Evolutionary conservation across 192 early-diverging fungal species (phyloP).

Genomic region (Entophlyctis helioformis): DNA sequence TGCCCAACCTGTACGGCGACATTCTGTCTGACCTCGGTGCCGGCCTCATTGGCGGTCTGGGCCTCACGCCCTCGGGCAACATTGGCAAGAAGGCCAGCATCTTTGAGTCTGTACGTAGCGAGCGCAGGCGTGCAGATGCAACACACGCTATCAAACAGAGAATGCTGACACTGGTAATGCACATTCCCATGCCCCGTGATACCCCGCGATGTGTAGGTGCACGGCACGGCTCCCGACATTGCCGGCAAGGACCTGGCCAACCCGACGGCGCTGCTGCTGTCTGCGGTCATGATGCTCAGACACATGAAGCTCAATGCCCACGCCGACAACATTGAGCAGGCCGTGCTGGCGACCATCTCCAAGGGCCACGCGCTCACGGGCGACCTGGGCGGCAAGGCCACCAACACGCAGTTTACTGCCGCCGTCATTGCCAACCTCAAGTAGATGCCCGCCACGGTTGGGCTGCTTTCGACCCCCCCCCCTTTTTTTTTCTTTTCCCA

Average conservation of each 20-base stretch:
- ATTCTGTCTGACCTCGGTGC: slow-evolving; percentile 98
- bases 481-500: background rate
- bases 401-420: slow-evolving; percentile 86
- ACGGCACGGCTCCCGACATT: slow-evolving; percentile 92
- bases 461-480: background rate
- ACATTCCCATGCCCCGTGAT: background rate
- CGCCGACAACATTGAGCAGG: slow-evolving; percentile 76
- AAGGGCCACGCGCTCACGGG: slow-evolving; percentile 81
- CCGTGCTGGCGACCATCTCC: slow-evolving; percentile 90
- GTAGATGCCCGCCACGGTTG: background rate
- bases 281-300: slow-evolving; percentile 94
- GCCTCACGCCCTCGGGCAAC: slow-evolving; percentile 96
- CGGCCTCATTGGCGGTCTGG: slow-evolving; percentile 95
- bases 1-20: slow-evolving; percentile 99
- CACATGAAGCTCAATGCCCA: slow-evolving; percentile 81
- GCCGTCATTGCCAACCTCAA: slow-evolving; percentile 60
- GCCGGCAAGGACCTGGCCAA: slow-evolving; percentile 93
- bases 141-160: too few species aligned
- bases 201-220: slow-evolving; percentile 15
- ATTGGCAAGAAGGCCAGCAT: slow-evolving; percentile 97
- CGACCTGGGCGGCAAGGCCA: slow-evolving; percentile 83
- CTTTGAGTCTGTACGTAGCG: slow-evolving; percentile 88
- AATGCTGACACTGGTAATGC: background rate
- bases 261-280: slow-evolving; percentile 88
- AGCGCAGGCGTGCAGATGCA: too few species aligned